Base-by-base conservation (phyloP, 306 rosid genomes). In the Malus sieversii region DNA sequence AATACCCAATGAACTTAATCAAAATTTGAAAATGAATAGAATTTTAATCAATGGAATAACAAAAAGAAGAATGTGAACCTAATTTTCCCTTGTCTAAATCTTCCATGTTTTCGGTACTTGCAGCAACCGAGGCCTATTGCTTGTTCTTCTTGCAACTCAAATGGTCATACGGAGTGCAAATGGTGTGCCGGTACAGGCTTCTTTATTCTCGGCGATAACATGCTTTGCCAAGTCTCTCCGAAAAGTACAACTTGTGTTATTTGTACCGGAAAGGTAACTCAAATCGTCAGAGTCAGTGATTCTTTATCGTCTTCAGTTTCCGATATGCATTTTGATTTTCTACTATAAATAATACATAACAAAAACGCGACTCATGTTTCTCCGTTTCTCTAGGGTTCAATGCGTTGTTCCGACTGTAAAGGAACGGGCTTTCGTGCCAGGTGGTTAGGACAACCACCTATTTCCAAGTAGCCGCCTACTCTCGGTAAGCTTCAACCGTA, bases 201-300 rank as follows among this genome's bases (percentile, higher is more conserved):
- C 77, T 92, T 96, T 66, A 86, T 92, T 81, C 86, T 96, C 40
- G 99, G 99, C 3, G 97, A 92, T 79, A 85, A 90, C 71, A 90
- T 96, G 99, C 99, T 96, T n/a, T 92, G 97, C 77, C 96, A 92
- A 90, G 98, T 92, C 35, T 96, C 97, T 60, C 92, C 98, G 75
- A 92, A 86, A 86, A 92, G 88, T 88, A 86, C 90, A 27, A 87
- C 73, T 79, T 96, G 99, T 69, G 69, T 90, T 38, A 90, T 92
- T 71, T 92, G 99, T 82, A 10, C 87, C 15, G 98, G 99, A 73
- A 83, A 89, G 98, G 98, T 92, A 85, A 13, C 22, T 76, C 38
- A 9, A 66, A 48, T 70, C 15, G 63, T 45, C 66, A 64, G 0
- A 40, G 15, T 42, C 3, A 3, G 10, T 58, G 14, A n/a, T 45